Conservation (phyloP, 2,329 filamentous ascomycete species). For the Pseudogymnoascus sp. region DNA sequence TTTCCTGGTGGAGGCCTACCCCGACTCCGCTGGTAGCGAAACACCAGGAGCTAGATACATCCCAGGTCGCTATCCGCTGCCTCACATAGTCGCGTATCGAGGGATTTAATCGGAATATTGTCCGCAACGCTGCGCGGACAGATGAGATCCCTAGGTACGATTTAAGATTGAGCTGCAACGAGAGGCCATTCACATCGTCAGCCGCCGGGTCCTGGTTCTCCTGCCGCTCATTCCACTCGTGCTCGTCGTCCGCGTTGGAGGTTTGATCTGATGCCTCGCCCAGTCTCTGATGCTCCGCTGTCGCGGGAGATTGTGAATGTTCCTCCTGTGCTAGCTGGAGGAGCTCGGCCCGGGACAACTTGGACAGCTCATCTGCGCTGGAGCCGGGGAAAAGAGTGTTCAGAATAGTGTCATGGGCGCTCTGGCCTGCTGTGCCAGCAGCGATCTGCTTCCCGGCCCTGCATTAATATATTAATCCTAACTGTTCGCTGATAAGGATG, state of each 20-base stretch:
- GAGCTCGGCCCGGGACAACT: neutral
- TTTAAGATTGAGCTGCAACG: neutral
- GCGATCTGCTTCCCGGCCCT: neutral
- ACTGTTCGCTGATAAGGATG: neutral
- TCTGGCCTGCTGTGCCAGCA: neutral
- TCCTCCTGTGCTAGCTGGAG: neutral
- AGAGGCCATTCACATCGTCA: neutral
- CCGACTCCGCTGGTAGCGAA: neutral
- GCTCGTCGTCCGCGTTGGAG: neutral
- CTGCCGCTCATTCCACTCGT: constrained; percentile 4
- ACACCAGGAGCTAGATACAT: neutral
- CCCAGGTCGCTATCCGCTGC: constrained; percentile 1
- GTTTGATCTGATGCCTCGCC: constrained; percentile 4
- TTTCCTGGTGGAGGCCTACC: neutral
- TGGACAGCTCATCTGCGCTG: constrained; percentile 1
- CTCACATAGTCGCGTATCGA: neutral
- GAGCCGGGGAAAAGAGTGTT: constrained; percentile 8
- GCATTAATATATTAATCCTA: constrained; percentile 7
- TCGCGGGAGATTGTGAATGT: neutral
- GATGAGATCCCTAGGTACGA: constrained; percentile 6
- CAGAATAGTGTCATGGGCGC: neutral
- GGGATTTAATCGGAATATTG: neutral
- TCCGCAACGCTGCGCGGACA: neutral
- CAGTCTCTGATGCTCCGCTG: neutral
- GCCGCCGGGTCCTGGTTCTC: neutral